Evolutionary conservation across 2,329 filamentous ascomycete species (phyloP).

Genomic region (Penicillium sp.): DNA sequence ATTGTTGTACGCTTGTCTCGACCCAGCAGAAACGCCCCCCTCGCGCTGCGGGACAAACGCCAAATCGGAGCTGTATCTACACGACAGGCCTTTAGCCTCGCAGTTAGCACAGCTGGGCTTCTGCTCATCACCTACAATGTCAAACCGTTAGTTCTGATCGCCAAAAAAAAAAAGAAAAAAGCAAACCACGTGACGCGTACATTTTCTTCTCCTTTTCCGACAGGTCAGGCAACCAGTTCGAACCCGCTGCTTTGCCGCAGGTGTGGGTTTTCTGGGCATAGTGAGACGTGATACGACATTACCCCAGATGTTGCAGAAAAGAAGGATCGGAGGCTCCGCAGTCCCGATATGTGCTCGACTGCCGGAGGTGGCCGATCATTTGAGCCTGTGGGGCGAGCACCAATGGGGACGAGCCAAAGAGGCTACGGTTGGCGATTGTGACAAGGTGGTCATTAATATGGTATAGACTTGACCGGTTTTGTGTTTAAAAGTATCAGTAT

Average conservation of each 20-base stretch:
- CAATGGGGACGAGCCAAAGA: constrained; percentile 6
- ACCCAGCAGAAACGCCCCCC: not conserved
- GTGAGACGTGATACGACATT: constrained; percentile 10
- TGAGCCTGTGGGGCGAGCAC: constrained; percentile 2
- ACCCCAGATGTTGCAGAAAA: constrained; percentile 15
- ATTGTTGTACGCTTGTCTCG: constrained; percentile 14
- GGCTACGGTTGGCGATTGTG: not conserved
- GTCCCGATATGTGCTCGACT: constrained; percentile 8
- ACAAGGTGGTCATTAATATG: too few species aligned
- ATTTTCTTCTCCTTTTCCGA: constrained; percentile 29
- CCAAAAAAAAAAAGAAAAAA: not conserved
- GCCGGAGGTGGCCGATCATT: constrained; percentile 14
- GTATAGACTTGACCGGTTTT: too few species aligned
- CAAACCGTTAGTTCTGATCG: not conserved
- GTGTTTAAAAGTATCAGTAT: too few species aligned
- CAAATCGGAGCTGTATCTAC: constrained; percentile 27
- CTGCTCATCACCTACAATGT: constrained; percentile 24
- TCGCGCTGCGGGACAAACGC: constrained; percentile 23
- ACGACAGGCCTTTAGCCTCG: constrained; percentile 24
- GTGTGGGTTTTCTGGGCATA: constrained; percentile 26
- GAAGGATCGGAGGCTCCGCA: constrained; percentile 19
- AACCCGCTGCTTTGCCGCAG: constrained; percentile 28
- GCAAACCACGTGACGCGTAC: constrained; percentile 11
- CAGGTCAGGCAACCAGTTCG: constrained; percentile 29
- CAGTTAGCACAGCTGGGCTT: constrained; percentile 29